Base-by-base conservation (phyloP, 2,329 filamentous ascomycete genomes). In the Xylariomycetidae sp. region DNA sequence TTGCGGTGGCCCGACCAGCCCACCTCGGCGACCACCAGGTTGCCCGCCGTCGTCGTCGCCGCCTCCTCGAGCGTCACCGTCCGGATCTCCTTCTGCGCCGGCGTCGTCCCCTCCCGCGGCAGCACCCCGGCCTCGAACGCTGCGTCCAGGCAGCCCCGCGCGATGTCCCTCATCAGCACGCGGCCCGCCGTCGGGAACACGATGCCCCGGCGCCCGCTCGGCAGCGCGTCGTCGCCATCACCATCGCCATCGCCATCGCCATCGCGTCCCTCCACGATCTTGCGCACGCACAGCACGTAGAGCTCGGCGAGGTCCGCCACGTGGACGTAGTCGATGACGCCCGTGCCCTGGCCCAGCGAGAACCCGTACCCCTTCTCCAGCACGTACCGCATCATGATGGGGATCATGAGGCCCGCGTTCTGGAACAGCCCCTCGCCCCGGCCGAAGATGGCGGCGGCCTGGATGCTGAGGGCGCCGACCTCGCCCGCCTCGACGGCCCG, bases 311-410 rank as follows among this genome's bases (percentile, higher is more conserved):
- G 41, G 22, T 45, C 45, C 3, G 34, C 12, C 3, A 48, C 38
- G 15, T 48, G 43, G 4, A 46, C 43, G 30, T 29, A 35, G 26
- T 36, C 43, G 20, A 48, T 38, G 14, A 33, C 31, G 14, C 36
- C 41, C 3, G 38, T 32, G 16, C 34, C 40, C 25, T 48, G 38
- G 13, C 41, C 41, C 6, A 44, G 28, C 12, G 17, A 30, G 30
- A 46, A 40, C 9, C 45, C 41, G 32, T 40, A 36, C 6, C 43
- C 45, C 10, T 31, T 28, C 9, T 26, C 8, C 6, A 48, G 32
- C 4, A 48, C 43, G 25, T 44, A 48, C 13, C 12, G 14, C 43
- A 42, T 48, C 34, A 46, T 44, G 25, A 40, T 31, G 26, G 43
- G 41, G 0, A 45, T 35, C 38, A 45, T 40, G 6, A 46, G 15